Percentiles rank a stretch among this genome's conserved stretches.
These are phyloP conservation scores for Quercus tomentella DNA, from an alignment of 331 rosid species.

Conservation along the genomic window DNA sequence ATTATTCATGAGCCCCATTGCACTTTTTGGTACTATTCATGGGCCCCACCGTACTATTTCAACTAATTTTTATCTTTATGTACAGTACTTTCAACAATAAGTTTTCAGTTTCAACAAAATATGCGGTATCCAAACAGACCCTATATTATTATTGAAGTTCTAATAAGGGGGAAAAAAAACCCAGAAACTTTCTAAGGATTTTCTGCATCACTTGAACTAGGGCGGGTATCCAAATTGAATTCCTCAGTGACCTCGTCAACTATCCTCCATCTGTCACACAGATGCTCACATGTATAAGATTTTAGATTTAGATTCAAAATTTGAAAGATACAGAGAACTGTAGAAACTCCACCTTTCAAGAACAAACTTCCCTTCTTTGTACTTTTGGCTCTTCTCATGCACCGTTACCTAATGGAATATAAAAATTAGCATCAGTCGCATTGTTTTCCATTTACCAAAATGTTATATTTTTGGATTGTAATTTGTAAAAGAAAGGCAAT, in stretches of 20 bases:
- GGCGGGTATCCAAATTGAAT: slow-evolving; percentile 40
- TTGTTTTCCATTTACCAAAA: slow-evolving; percentile 3
- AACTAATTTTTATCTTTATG: too few relatives aligned
- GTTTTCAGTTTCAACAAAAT: too few relatives aligned
- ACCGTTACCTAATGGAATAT: slow-evolving; percentile 55
- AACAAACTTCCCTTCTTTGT: slow-evolving; percentile 88
- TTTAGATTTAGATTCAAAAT: not conserved
- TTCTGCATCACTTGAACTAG: slow-evolving; percentile 65
- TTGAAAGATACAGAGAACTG: not conserved
- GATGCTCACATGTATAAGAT: not conserved
- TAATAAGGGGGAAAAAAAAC: not conserved
- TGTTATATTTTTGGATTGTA: not conserved
- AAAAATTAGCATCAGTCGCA: slow-evolving; percentile 2
- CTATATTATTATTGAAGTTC: not conserved
- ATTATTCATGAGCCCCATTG: too few relatives aligned
- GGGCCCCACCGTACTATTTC: fast-evolving
- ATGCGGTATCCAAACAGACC: too few relatives aligned
- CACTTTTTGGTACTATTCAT: too few relatives aligned
- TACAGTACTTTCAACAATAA: too few relatives aligned
- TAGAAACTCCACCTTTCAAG: slow-evolving; percentile 56
- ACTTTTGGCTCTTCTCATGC: slow-evolving; percentile 64
- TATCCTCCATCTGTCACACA: slow-evolving; percentile 60
- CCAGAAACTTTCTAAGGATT: slow-evolving; percentile 28
- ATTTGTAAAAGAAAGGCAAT: not conserved
- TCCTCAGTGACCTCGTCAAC: slow-evolving; percentile 54